Evolutionary conservation across 441 rosid genomes (phyloP), one percentile per base, ranked within the genome.

Genomic region (Euphorbia schlechtendalii): DNA sequence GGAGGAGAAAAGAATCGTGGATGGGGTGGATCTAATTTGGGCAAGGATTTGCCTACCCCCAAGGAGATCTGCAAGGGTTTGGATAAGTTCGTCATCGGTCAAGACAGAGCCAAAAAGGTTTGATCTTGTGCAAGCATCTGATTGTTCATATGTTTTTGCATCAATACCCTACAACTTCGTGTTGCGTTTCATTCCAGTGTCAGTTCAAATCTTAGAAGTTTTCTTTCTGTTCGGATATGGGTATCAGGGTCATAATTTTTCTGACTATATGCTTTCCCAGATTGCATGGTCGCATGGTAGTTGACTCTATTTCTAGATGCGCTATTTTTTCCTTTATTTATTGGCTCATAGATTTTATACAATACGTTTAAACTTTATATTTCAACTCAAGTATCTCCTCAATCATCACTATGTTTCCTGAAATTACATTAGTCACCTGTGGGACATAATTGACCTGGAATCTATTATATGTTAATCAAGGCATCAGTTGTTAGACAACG

Each of bases 21-120:
- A 55, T 88, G 96, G 96, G 97, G 98, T 3, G 98, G 98, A 64
- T 83, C 92, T 52, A 86, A 81, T 76, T 65, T 93, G 62, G 98
- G 97, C 27, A 84, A 80, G 82, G 87, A 90, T 75, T 83, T 93
- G 48, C 98, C 97, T 53, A 88, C 91, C 14, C 98, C 98, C 0
- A 93, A 87, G 73, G 91, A 88, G 79, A 93, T 93, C 56, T 86
- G 92, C 73, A 77, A 83, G 77, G 94, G 88, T 59, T 92, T 93
- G 59, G 97, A 93, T 69, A 79, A 84, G 77, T 93, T 88, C 54
- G 96, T 93, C 21, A 86, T 90, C 67, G 97, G 98, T 40, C 96
- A 93, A 82, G 70, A 64, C 36, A 81, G 80, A 60, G 90, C 97
- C 30, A 92, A 92, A 76, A 92, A 85, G 97, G 97, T 90, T 56